Conservation (phyloP, 805 yeast genomes). For the Jamesozyma rosinii region DNA sequence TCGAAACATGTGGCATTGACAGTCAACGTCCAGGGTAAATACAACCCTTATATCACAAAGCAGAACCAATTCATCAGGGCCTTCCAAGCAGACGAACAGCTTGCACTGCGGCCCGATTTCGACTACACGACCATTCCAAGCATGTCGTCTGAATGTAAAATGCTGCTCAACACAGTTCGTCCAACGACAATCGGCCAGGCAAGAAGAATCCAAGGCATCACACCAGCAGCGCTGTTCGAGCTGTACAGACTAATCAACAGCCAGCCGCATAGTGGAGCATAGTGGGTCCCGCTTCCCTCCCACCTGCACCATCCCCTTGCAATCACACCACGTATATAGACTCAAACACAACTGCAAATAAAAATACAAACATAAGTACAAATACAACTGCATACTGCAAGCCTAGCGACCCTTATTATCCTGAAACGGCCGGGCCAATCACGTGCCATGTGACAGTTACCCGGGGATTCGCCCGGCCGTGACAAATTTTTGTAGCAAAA, state of each 20-base stretch:
- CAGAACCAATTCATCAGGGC: constrained; percentile 67
- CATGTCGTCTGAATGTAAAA: constrained; percentile 68
- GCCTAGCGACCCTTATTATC: too few species aligned
- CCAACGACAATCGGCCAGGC: constrained; percentile 95
- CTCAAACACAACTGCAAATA: too few species aligned
- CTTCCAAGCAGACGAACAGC: constrained; percentile 71
- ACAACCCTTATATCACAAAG: constrained; percentile 67
- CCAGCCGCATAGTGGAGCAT: too few species aligned
- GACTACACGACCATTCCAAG: constrained; percentile 53
- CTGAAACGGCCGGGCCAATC: too few species aligned
- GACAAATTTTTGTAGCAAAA: too few species aligned
- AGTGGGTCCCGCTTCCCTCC: too few species aligned
- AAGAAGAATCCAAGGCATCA: constrained; percentile 84
- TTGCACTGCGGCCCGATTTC: constrained; percentile 58
- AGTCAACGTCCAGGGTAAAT: constrained; percentile 70
- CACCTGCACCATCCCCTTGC: too few species aligned
- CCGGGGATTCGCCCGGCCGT: too few species aligned
- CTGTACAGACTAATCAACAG: constrained; percentile 36
- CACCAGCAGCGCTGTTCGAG: constrained; percentile 86
- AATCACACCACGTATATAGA: too few species aligned
- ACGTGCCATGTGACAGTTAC: too few species aligned
- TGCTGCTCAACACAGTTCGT: constrained; percentile 57
- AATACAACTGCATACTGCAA: too few species aligned
- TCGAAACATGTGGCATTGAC: constrained; percentile 46
- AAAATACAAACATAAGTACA: too few species aligned